Percentiles rank a stretch among this genome's conserved stretches.
phyloP scores from a whole-genome alignment of 257 asterid genomes.

The Leptodermis oblonga region DNA sequence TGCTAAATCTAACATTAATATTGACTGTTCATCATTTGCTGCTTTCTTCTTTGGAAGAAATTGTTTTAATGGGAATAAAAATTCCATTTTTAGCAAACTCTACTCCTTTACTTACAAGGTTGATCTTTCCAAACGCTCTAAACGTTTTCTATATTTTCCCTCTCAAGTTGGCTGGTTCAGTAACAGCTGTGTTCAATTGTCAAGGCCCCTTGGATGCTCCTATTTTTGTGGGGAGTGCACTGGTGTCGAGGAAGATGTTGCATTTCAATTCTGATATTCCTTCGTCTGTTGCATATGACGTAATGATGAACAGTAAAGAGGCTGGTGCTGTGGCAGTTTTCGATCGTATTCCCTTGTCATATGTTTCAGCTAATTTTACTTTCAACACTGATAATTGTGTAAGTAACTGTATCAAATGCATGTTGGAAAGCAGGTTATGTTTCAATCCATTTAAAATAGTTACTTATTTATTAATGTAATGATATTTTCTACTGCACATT shows the following conservation, averaged over 20 bases:
- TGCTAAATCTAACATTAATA: background rate
- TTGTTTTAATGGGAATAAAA: background rate
- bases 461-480: background rate
- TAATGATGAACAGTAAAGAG: constrained; percentile 78
- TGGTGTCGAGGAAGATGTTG: constrained; percentile 84
- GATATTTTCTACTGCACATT: background rate
- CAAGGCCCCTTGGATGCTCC: constrained; percentile 99
- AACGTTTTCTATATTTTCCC: constrained; percentile 21
- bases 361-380: constrained; percentile 93
- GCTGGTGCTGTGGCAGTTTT: constrained; percentile 99
- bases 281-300: constrained; percentile 81
- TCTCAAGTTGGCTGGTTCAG: constrained; percentile 94
- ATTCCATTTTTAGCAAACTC: background rate
- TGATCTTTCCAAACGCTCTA: constrained; percentile 12
- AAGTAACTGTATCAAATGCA: constrained; percentile 30
- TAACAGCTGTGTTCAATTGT: constrained; percentile 93
- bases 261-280: constrained; percentile 60
- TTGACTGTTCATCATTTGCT: background rate
- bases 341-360: constrained; percentile 88
- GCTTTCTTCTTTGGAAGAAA: background rate
- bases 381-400: constrained; percentile 97
- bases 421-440: background rate
- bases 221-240: constrained; percentile 90
- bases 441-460: background rate
- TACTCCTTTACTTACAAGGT: constrained; percentile 5